Percentiles rank a stretch among this genome's conserved stretches.
Evolutionary conservation across 148 eudicot genomes (phyloP).

Genomic region (Bassia scoparia): DNA sequence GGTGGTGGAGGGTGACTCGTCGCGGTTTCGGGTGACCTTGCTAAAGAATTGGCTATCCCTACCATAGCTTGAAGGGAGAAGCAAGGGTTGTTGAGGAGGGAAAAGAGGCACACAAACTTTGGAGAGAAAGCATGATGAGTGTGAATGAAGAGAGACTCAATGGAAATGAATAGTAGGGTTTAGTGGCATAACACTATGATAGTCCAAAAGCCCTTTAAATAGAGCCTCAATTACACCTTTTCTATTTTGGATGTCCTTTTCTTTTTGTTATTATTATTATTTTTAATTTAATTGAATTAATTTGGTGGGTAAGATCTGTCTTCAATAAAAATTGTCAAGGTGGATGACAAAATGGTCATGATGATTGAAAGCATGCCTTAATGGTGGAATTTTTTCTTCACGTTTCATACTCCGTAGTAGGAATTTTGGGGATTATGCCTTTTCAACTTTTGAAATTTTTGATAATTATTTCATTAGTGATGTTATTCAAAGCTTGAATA

Average conservation of each 20-base stretch:
- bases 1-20: constrained; percentile 7
- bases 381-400: neutral
- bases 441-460: neutral
- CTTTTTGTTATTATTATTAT: neutral
- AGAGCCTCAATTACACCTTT: constrained; percentile 21
- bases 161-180: constrained; percentile 3
- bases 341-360: constrained; percentile 17
- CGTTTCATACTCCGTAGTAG: constrained; percentile 1
- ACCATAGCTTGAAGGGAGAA: constrained; percentile 46
- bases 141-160: constrained; percentile 1
- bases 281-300: neutral
- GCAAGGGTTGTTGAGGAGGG: constrained; percentile 37
- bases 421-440: neutral
- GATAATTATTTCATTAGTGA: neutral
- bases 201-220: constrained; percentile 29
- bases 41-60: constrained; percentile 76
- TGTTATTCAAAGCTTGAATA: neutral
- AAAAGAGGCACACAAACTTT: constrained; percentile 29
- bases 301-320: constrained; percentile 19
- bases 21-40: constrained; percentile 38
- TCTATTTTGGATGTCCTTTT: constrained; percentile 1
- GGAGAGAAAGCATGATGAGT: constrained; percentile 22
- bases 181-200: constrained; percentile 24
- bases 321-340: neutral
- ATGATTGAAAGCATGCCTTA: constrained; percentile 29